Percentiles rank a stretch among this genome's conserved stretches.
Evolutionary conservation across 352 stramenopile genomes (phyloP).

Genomic region (Globisporangium iwayamae): DNA sequence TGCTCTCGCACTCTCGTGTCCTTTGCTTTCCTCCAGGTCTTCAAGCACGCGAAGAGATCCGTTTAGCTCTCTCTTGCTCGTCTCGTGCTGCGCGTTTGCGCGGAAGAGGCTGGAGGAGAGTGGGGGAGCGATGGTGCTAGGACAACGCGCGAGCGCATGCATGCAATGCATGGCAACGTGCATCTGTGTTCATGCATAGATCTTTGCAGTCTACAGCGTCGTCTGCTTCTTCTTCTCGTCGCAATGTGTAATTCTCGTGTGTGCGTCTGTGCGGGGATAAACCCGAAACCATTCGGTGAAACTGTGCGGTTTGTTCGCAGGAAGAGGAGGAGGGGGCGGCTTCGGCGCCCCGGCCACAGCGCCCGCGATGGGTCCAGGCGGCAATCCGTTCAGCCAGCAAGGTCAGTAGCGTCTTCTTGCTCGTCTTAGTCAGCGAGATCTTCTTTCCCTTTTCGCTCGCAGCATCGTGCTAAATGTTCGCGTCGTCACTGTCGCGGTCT

Average conservation of each 20-base stretch:
- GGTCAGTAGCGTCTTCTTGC: constrained; percentile 21
- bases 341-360: constrained; percentile 2
- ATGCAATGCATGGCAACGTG: neutral
- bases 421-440: too few species aligned
- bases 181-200: too few species aligned
- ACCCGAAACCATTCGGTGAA: neutral
- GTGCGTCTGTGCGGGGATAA: neutral
- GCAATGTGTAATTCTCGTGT: neutral
- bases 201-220: neutral
- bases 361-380: constrained; percentile 3
- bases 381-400: constrained; percentile 42
- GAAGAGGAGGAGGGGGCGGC: neutral
- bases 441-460: neutral
- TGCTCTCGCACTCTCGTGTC: neutral
- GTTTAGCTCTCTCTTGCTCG: neutral
- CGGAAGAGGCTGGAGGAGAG: too few species aligned
- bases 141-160: neutral
- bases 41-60: neutral
- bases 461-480: neutral
- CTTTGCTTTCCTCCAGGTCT: neutral
- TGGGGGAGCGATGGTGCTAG: neutral
- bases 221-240: neutral
- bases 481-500: neutral
- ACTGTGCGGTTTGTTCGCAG: neutral
- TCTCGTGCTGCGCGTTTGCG: too few species aligned